These are phyloP conservation scores for Silene vulgaris DNA, from an alignment of 179 eudicot genomes.

Conservation along the genomic window DNA sequence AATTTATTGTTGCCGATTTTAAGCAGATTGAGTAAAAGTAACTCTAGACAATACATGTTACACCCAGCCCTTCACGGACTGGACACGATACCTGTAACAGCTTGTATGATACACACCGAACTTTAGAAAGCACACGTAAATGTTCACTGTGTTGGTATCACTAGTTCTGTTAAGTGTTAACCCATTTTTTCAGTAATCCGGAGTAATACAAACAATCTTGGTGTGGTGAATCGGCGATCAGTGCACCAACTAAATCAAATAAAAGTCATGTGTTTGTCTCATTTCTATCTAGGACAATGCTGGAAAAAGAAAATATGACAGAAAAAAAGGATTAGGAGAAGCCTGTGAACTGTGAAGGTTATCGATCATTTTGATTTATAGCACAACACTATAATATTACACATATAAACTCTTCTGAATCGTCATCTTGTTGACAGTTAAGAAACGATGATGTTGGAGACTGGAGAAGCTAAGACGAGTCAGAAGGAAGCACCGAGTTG, in stretches of 20 bases:
- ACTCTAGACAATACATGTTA: too few species aligned
- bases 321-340: constrained; percentile 22
- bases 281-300: constrained; percentile 30
- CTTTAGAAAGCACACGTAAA: too few species aligned
- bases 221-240: not conserved
- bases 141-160: not conserved
- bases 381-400: not conserved
- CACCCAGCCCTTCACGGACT: too few species aligned
- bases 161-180: not conserved
- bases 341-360: constrained; percentile 17
- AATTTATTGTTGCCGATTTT: not conserved
- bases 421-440: constrained; percentile 28
- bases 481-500: constrained; percentile 19
- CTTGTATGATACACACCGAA: too few species aligned
- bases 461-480: constrained; percentile 11
- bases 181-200: not conserved
- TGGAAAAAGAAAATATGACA: constrained; percentile 23
- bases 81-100: too few species aligned
- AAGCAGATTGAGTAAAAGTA: not conserved
- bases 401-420: constrained; percentile 22
- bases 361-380: not conserved
- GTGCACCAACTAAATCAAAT: not conserved
- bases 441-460: constrained; percentile 10
- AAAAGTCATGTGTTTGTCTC: constrained; percentile 23
- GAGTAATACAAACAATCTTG: not conserved